Evolutionary conservation across 1,284 basidiomycete genomes (phyloP).

Genomic region (Sporisorium scitamineum): DNA sequence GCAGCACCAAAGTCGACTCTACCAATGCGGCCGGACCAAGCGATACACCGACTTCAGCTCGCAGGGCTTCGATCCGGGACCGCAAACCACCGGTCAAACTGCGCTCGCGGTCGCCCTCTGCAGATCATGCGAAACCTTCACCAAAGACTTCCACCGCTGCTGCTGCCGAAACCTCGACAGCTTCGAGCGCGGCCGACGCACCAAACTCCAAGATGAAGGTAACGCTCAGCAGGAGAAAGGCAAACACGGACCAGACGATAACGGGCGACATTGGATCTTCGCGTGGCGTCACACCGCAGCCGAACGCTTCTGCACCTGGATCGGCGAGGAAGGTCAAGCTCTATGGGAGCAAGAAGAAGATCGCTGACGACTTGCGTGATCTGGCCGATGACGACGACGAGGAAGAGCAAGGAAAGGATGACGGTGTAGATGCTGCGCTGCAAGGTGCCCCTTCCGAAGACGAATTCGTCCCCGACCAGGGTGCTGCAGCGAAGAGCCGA

Average conservation of each 20-base stretch:
- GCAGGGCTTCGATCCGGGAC: slow-evolving; percentile 24
- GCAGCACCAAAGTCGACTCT: not conserved
- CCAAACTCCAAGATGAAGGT: slow-evolving; percentile 17
- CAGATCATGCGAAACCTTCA: not conserved
- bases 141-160: not conserved
- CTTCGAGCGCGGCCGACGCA: not conserved
- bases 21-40: not conserved
- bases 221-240: slow-evolving; percentile 19
- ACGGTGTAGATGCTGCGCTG: not conserved
- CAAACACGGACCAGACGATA: not conserved
- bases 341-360: slow-evolving; percentile 15
- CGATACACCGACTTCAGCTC: not conserved
- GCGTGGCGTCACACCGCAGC: slow-evolving; percentile 22
- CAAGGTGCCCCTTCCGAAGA: slow-evolving; percentile 7
- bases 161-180: not conserved
- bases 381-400: slow-evolving; percentile 25
- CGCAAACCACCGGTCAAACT: slow-evolving; percentile 18
- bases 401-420: slow-evolving; percentile 3
- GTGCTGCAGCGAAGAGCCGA: not conserved
- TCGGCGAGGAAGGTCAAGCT: slow-evolving; percentile 20
- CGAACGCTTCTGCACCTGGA: not conserved
- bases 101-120: slow-evolving; percentile 13
- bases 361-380: slow-evolving; percentile 22
- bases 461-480: slow-evolving; percentile 7
- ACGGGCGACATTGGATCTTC: slow-evolving; percentile 21